Evolutionary conservation across 768 basidiomycete species (phyloP).

Genomic region (Hericium rajendrae): DNA sequence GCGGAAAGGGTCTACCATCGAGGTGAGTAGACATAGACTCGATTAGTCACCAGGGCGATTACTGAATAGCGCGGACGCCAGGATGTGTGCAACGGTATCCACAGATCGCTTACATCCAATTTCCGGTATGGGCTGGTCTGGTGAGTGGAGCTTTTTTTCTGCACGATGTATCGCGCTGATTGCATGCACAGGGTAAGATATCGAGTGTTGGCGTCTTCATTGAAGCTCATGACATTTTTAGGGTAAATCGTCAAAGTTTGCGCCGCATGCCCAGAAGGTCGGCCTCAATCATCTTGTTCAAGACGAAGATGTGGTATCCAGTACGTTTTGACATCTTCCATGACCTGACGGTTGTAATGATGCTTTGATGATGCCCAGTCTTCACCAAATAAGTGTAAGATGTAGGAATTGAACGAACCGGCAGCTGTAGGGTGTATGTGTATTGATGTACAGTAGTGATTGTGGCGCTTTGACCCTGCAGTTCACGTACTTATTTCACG

Average conservation of each 20-base stretch:
- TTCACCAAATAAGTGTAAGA: slow-evolving; percentile 20
- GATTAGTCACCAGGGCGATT: neutral
- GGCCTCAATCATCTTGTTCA: slow-evolving; percentile 75
- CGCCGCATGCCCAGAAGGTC: slow-evolving; percentile 91
- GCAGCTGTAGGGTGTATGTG: no score
- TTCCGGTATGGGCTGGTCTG: slow-evolving; percentile 95
- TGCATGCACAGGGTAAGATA: slow-evolving; percentile 4
- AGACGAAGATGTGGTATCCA: slow-evolving; percentile 85
- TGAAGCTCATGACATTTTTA: slow-evolving; percentile 24
- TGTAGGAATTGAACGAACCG: neutral
- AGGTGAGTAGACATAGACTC: slow-evolving; percentile 36
- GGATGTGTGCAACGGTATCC: slow-evolving; percentile 89
- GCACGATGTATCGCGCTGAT: neutral
- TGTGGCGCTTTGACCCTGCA: no score
- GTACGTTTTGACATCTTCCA: slow-evolving; percentile 35
- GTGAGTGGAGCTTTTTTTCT: slow-evolving; percentile 31
- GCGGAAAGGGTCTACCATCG: slow-evolving; percentile 86
- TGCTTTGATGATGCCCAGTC: slow-evolving; percentile 16
- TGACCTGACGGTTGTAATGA: slow-evolving; percentile 2
- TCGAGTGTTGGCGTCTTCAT: slow-evolving; percentile 10
- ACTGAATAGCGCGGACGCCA: slow-evolving; percentile 17
- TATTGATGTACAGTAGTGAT: no score
- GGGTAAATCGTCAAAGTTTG: slow-evolving; percentile 93
- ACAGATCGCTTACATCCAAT: slow-evolving; percentile 79
- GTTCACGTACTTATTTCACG: no score